Evolutionary conservation across 2,329 filamentous ascomycete species (phyloP).

Genomic region (Aspergillus pseudoterreus): DNA sequence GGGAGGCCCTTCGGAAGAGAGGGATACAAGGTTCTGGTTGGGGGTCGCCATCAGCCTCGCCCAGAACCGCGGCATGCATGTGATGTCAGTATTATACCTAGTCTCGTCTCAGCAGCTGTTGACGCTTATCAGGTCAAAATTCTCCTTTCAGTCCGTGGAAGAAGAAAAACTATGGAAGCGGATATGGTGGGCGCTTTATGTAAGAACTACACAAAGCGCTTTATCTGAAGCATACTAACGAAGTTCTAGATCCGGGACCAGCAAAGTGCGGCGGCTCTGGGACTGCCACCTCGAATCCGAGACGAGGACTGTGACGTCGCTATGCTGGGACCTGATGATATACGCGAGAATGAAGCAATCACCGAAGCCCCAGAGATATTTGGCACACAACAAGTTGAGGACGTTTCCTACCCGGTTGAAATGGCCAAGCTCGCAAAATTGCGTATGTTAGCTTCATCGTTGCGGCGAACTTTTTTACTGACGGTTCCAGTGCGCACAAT

Average conservation of each 20-base stretch:
- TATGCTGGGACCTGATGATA: conserved; percentile 35
- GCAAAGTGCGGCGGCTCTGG: conserved; percentile 44
- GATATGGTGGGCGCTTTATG: conserved; percentile 55
- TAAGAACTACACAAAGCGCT: conserved; percentile 10
- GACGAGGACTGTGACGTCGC: conserved; percentile 50
- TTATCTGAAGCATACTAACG: not conserved
- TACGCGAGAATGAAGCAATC: conserved; percentile 29
- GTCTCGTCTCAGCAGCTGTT: not conserved
- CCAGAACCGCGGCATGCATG: conserved; percentile 44
- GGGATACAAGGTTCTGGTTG: conserved; percentile 50
- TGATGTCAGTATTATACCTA: conserved; percentile 21
- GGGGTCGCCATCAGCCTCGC: conserved; percentile 51
- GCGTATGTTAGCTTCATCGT: conserved; percentile 20
- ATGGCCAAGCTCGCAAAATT: conserved; percentile 39
- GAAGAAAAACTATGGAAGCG: conserved; percentile 42
- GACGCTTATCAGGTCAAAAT: conserved; percentile 23
- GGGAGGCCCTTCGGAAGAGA: conserved; percentile 47
- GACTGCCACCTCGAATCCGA: conserved; percentile 46
- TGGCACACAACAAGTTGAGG: conserved; percentile 30
- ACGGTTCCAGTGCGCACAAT: conserved; percentile 14
- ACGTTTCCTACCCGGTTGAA: conserved; percentile 32
- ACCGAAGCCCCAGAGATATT: conserved; percentile 23
- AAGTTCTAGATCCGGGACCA: conserved; percentile 42
- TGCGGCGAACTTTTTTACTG: not conserved
- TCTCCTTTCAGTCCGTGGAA: conserved; percentile 26